phyloP scores from a whole-genome alignment of 2,329 filamentous ascomycete species.

The Mycosphaerella sp. region DNA sequence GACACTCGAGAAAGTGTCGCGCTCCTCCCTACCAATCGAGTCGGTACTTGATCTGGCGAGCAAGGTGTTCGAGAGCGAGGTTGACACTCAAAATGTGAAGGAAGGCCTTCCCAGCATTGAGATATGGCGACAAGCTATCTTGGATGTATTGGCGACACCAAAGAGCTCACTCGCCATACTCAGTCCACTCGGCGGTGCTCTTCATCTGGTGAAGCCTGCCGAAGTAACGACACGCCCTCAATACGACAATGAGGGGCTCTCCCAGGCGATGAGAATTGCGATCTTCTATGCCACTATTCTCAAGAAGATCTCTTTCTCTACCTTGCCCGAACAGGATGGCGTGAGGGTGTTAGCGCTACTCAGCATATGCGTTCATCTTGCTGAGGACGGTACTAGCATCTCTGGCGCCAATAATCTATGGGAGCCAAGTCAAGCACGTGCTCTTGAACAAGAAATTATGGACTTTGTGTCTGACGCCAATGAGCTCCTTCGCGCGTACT shows the following conservation, averaged over 20 bases:
- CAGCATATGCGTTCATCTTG: constrained; percentile 50
- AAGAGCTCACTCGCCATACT: constrained; percentile 66
- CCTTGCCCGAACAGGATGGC: constrained; percentile 27
- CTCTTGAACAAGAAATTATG: constrained; percentile 49
- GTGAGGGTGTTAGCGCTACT: constrained; percentile 47
- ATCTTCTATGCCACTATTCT: constrained; percentile 62
- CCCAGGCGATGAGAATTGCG: constrained; percentile 68
- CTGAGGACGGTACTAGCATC: constrained; percentile 56
- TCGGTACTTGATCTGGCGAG: constrained; percentile 51
- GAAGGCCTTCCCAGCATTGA: constrained; percentile 33
- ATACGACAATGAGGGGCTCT: constrained; percentile 61
- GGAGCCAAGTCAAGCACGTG: constrained; percentile 32
- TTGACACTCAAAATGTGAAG: constrained; percentile 14
- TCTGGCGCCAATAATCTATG: constrained; percentile 51
- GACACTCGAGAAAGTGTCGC: constrained; percentile 43
- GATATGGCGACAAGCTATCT: constrained; percentile 61
- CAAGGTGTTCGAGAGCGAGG: constrained; percentile 40
- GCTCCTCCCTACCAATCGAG: constrained; percentile 45
- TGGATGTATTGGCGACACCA: constrained; percentile 49
- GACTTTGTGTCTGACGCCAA: constrained; percentile 50
- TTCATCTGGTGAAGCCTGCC: constrained; percentile 53
- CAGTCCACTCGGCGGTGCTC: constrained; percentile 63
- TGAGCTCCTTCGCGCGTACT: constrained; percentile 41
- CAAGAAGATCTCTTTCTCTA: constrained; percentile 32
- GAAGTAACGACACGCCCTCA: constrained; percentile 19